Evolutionary conservation across 2,329 filamentous ascomycete genomes (phyloP).

Genomic region (Chrysoporthe austroafricana): DNA sequence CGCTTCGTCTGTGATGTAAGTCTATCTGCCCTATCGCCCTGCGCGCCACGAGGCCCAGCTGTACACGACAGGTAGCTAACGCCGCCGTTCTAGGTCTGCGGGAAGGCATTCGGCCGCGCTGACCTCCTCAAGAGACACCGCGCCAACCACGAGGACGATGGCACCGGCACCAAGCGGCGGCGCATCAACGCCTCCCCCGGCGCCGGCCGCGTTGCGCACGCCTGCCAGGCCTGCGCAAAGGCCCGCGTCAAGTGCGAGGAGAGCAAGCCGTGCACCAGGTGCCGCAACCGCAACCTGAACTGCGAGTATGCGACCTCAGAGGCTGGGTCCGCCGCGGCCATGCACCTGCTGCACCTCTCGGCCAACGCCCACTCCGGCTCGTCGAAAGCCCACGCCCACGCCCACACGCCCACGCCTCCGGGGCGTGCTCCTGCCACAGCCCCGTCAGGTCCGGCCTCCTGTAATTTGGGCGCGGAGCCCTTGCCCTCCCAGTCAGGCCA

Average conservation of each 20-base stretch:
- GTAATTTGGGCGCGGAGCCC: conserved; percentile 19
- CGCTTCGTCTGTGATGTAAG: conserved; percentile 48
- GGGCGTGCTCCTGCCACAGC: conserved; percentile 15
- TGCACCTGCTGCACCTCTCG: conserved; percentile 50
- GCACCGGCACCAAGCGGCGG: conserved; percentile 51
- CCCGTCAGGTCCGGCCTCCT: conserved; percentile 12
- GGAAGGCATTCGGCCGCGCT: conserved; percentile 58
- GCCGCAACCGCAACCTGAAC: conserved; percentile 49
- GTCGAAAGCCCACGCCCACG: neutral
- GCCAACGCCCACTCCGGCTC: conserved; percentile 33
- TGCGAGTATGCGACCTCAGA: conserved; percentile 48
- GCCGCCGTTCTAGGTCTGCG: conserved; percentile 46
- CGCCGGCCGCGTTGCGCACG: conserved; percentile 55
- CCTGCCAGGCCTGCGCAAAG: conserved; percentile 55
- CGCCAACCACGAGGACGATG: conserved; percentile 53
- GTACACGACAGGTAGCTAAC: conserved; percentile 32
- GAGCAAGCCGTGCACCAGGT: conserved; percentile 56
- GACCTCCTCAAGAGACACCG: conserved; percentile 58
- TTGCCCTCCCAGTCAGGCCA: conserved; percentile 20
- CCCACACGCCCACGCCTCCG: conserved; percentile 2
- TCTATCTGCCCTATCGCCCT: neutral
- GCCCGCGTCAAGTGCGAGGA: conserved; percentile 61
- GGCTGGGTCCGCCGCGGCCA: conserved; percentile 44
- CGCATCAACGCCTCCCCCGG: conserved; percentile 49
- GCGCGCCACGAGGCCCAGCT: neutral